A percentile compares a stretch with the other conserved stretches of the same genome.
phyloP scores from a whole-genome alignment of 495 filamentous ascomycete genomes.

The Hypoxylon crocopeplum region DNA sequence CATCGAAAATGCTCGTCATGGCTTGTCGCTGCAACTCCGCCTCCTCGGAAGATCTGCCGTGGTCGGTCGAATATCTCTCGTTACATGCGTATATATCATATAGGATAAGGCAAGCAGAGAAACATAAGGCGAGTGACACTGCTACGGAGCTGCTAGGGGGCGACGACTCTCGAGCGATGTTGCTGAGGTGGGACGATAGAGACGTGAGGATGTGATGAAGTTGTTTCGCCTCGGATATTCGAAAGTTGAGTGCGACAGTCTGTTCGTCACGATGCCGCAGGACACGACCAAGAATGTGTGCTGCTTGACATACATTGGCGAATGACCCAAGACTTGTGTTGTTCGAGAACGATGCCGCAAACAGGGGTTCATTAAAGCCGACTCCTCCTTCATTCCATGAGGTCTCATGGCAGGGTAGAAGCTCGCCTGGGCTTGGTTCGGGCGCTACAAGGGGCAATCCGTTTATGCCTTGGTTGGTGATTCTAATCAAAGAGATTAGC shows the following conservation, averaged over 20 bases:
- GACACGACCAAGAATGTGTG: slow-evolving; percentile 49
- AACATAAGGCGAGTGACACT: slow-evolving; percentile 22
- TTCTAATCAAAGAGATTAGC: slow-evolving; percentile 8
- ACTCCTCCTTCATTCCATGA: slow-evolving; percentile 31
- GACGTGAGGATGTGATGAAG: slow-evolving; percentile 26
- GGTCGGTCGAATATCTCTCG: slow-evolving; percentile 29
- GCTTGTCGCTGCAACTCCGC: slow-evolving; percentile 25
- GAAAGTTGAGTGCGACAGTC: slow-evolving; percentile 9
- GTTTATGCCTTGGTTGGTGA: slow-evolving; percentile 20
- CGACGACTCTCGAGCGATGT: not conserved
- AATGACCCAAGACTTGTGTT: slow-evolving; percentile 40
- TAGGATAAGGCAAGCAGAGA: slow-evolving; percentile 27
- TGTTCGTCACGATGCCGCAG: slow-evolving; percentile 39
- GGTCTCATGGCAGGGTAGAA: slow-evolving; percentile 22
- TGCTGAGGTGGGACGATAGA: slow-evolving; percentile 15
- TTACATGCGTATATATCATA: slow-evolving; percentile 35
- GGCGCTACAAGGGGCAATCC: slow-evolving; percentile 24
- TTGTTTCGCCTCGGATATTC: slow-evolving; percentile 29
- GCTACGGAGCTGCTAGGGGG: not conserved
- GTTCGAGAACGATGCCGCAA: slow-evolving; percentile 28
- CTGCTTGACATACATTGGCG: slow-evolving; percentile 53
- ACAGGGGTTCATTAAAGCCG: slow-evolving; percentile 34
- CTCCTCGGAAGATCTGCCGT: slow-evolving; percentile 31
- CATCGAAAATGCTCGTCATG: slow-evolving; percentile 23
- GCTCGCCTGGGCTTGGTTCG: slow-evolving; percentile 31